Evolutionary conservation across 306 rosid genomes (phyloP).

Genomic region (Vachellia collinsii): DNA sequence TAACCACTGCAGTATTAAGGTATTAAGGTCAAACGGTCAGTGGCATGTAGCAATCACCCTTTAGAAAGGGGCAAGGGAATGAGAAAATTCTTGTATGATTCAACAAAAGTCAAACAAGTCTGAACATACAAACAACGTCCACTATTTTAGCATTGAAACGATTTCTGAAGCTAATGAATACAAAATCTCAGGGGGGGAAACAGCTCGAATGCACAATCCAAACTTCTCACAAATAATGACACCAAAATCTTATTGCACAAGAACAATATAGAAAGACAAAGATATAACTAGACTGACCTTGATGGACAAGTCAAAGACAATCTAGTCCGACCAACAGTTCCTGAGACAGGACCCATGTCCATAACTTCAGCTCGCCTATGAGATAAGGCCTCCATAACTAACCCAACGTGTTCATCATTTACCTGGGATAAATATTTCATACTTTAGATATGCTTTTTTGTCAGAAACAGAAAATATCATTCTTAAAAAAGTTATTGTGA

Average conservation of each 20-base stretch:
- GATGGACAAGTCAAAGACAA: constrained; percentile 91
- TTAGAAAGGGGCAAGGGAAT: constrained; percentile 11
- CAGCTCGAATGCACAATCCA: background rate
- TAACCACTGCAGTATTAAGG: background rate
- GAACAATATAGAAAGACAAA: background rate
- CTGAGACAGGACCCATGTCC: constrained; percentile 98
- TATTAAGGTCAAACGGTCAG: constrained; percentile 24
- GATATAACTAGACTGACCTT: constrained; percentile 55
- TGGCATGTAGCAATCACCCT: constrained; percentile 30
- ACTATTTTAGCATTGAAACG: background rate
- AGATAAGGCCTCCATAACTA: constrained; percentile 96
- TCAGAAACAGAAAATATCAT: background rate
- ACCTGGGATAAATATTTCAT: constrained; percentile 55
- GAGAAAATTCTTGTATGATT: background rate
- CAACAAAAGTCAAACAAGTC: constrained; percentile 7
- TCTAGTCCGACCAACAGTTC: constrained; percentile 81
- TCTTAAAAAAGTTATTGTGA: constrained; percentile 3
- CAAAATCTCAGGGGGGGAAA: background rate
- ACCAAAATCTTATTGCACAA: background rate
- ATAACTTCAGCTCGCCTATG: constrained; percentile 89
- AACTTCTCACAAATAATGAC: constrained; percentile 1
- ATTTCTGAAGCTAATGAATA: background rate
- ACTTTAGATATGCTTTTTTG: background rate
- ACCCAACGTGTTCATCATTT: constrained; percentile 94
- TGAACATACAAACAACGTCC: background rate